Evolutionary conservation across 768 basidiomycete genomes (phyloP).

Genomic region (Leccinellum luteum): DNA sequence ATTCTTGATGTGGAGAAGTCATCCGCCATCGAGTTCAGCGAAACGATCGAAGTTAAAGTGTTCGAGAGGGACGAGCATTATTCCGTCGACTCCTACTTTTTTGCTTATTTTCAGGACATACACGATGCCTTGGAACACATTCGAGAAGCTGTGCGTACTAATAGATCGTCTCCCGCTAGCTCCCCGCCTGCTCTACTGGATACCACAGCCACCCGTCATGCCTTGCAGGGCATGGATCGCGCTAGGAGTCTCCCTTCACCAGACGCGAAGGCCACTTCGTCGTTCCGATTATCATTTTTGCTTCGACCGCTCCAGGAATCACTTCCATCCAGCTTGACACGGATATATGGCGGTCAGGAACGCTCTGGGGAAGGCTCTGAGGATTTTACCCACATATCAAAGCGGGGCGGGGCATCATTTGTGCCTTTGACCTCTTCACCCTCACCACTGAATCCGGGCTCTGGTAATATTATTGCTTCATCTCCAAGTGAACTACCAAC

Average conservation of each 20-base stretch:
- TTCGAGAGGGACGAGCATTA: constrained; percentile 76
- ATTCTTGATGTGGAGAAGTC: constrained; percentile 89
- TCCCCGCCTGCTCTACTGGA: constrained; percentile 46
- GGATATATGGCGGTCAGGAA: constrained; percentile 32
- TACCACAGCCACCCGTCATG: constrained; percentile 49
- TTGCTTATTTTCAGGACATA: constrained; percentile 90
- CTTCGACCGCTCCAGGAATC: constrained; percentile 68
- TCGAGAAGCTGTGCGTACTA: constrained; percentile 64
- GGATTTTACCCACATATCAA: constrained; percentile 72
- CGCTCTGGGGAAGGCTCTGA: constrained; percentile 42
- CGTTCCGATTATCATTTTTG: constrained; percentile 63
- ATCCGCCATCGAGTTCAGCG: constrained; percentile 90
- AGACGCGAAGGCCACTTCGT: constrained; percentile 36
- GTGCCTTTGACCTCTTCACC: constrained; percentile 55
- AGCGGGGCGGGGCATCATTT: constrained; percentile 52
- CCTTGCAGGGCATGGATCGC: constrained; percentile 38
- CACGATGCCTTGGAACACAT: constrained; percentile 77
- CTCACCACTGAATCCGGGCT: constrained; percentile 16
- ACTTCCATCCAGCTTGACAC: constrained; percentile 37
- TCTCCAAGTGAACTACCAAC: constrained; percentile 10
- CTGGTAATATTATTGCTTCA: constrained; percentile 4
- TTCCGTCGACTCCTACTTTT: constrained; percentile 86
- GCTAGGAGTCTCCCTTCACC: constrained; percentile 36
- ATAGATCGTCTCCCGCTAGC: constrained; percentile 36
- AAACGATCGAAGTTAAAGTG: constrained; percentile 93